Conservation (phyloP, 1,284 basidiomycete genomes). For the Lignosus rhinocerotis region DNA sequence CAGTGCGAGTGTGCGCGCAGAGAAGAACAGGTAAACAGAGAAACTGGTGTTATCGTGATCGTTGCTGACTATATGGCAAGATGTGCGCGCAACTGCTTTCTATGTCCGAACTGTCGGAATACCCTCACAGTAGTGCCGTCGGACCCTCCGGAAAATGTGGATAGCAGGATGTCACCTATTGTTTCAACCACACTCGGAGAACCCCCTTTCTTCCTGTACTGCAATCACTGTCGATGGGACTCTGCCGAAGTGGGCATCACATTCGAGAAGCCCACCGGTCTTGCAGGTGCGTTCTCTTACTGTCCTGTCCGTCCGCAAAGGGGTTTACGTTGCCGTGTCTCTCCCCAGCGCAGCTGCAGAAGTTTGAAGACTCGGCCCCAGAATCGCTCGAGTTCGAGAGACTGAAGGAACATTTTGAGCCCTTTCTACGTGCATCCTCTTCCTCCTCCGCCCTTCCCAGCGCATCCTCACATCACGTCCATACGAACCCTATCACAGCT, state of each 20-base stretch:
- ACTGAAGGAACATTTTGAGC: slow-evolving; percentile 93
- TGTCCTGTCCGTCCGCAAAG: not conserved
- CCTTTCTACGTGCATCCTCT: slow-evolving; percentile 79
- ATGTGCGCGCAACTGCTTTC: slow-evolving; percentile 97
- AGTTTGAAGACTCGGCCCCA: slow-evolving; percentile 81
- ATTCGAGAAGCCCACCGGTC: slow-evolving; percentile 95
- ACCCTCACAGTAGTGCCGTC: slow-evolving; percentile 87
- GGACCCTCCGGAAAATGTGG: slow-evolving; percentile 71
- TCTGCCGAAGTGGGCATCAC: slow-evolving; percentile 87
- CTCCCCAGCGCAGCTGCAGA: slow-evolving; percentile 80
- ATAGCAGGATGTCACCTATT: slow-evolving; percentile 48
- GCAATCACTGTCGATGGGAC: slow-evolving; percentile 94
- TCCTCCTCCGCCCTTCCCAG: slow-evolving; percentile 53
- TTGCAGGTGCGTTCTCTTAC: slow-evolving; percentile 67
- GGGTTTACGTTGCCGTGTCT: slow-evolving; percentile 12
- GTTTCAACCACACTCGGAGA: slow-evolving; percentile 66
- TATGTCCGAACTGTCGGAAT: slow-evolving; percentile 90
- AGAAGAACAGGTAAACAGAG: slow-evolving; percentile 81
- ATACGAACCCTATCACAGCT: slow-evolving; percentile 79
- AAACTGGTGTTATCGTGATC: not conserved
- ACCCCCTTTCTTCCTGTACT: slow-evolving; percentile 89
- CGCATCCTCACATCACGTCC: slow-evolving; percentile 60
- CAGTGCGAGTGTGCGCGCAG: slow-evolving; percentile 90
- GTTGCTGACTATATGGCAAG: slow-evolving; percentile 40
- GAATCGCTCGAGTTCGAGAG: slow-evolving; percentile 88